Conservation (phyloP, 345 rosid species). For the Citrus medica region DNA sequence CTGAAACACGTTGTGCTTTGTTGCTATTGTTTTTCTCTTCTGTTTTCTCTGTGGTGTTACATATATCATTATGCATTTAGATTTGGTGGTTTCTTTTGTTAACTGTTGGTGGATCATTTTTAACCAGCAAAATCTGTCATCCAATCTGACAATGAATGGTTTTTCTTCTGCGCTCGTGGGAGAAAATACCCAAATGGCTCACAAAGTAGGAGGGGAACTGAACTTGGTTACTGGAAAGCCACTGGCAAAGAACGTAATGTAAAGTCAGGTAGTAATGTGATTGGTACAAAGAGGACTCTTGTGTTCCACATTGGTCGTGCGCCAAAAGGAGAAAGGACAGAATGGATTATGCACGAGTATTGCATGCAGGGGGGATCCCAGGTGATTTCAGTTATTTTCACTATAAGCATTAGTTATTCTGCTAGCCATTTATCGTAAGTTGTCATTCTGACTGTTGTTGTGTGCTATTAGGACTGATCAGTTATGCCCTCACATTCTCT, state of each 20-base stretch:
- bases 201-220: constrained; percentile 78
- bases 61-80: not conserved
- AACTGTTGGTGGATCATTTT: constrained; percentile 11
- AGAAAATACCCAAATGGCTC: constrained; percentile 86
- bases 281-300: constrained; percentile 90
- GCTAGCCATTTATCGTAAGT: no score
- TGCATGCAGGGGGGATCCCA: constrained; percentile 58
- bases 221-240: constrained; percentile 88
- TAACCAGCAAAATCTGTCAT: constrained; percentile 56
- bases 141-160: constrained; percentile 83
- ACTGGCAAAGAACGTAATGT: constrained; percentile 87
- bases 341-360: constrained; percentile 94
- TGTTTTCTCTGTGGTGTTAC: not conserved
- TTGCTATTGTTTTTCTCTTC: not conserved
- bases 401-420: not conserved
- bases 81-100: not conserved
- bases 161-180: constrained; percentile 81
- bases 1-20: not conserved
- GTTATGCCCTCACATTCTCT: no score
- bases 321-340: constrained; percentile 87
- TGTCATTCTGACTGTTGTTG: no score
- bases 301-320: constrained; percentile 91
- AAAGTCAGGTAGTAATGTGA: constrained; percentile 45
- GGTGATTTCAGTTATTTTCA: constrained; percentile 29
- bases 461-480: no score